These are phyloP conservation scores for Solanum appendiculatum DNA, from an alignment of 257 asterid species.

Conservation along the genomic window DNA sequence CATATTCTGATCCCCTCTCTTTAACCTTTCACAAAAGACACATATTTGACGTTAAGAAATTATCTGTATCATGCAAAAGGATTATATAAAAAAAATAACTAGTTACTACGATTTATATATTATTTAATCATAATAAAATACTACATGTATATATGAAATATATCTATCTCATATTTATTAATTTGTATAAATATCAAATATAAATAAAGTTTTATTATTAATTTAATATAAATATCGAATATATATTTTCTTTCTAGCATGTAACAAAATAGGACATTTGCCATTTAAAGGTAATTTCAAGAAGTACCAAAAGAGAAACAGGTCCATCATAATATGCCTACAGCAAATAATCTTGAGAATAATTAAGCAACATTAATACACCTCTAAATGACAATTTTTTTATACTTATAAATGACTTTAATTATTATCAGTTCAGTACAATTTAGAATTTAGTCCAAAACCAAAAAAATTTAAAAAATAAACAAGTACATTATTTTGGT, in stretches of 20 bases:
- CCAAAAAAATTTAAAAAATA: background rate
- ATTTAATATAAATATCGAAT: background rate
- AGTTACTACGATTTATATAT: too few relatives aligned
- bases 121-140: too few relatives aligned
- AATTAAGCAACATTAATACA: background rate
- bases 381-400: background rate
- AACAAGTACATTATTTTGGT: background rate
- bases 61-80: accelerated
- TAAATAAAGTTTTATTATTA: too few relatives aligned
- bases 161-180: too few relatives aligned
- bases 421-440: background rate
- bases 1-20: slow-evolving; percentile 23
- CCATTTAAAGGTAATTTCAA: background rate
- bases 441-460: background rate
- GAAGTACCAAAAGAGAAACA: background rate
- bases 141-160: too few relatives aligned
- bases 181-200: too few relatives aligned
- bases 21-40: slow-evolving; percentile 36
- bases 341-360: background rate
- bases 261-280: background rate
- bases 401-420: background rate
- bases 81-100: too few relatives aligned
- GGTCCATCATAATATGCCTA: background rate
- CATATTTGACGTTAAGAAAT: too few relatives aligned
- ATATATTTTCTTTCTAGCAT: background rate